Conservation (phyloP, 176 grass and related monocot species). For the Carex littledalei region DNA sequence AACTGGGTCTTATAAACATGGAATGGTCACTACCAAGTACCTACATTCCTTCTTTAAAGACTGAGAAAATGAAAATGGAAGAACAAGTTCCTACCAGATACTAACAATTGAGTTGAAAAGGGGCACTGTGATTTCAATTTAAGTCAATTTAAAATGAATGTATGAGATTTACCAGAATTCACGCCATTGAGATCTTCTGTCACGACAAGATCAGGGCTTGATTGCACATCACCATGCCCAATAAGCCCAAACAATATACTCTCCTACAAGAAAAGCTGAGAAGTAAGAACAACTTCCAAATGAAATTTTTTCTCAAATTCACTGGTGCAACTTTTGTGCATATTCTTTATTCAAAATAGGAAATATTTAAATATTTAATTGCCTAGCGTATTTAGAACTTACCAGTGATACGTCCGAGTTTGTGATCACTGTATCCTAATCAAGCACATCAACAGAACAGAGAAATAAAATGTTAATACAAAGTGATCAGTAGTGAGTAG, state of each 20-base stretch:
- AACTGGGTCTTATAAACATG: not conserved
- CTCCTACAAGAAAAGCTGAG: constrained; percentile 39
- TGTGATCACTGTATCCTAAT: constrained; percentile 78
- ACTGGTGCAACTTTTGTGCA: not conserved
- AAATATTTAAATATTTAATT: not conserved
- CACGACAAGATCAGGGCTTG: constrained; percentile 61
- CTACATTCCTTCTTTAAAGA: not conserved
- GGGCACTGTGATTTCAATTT: not conserved
- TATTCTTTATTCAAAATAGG: not conserved
- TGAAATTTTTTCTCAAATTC: not conserved
- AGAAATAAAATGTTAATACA: not conserved
- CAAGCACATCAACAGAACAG: not conserved
- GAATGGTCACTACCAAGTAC: not conserved
- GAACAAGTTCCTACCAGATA: not conserved
- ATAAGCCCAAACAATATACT: constrained; percentile 52
- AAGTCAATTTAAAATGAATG: not conserved
- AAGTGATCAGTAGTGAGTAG: too few species aligned
- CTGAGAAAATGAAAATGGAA: not conserved
- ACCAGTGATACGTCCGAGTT: constrained; percentile 59
- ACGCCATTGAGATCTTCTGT: constrained; percentile 72
- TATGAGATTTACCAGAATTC: constrained; percentile 56
- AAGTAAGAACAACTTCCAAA: not conserved
- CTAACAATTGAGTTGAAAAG: not conserved
- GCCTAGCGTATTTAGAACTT: constrained; percentile 3
- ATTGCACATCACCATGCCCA: constrained; percentile 38